Evolutionary conservation across 257 asterid genomes (phyloP), one percentile per base, ranked within the genome.

Genomic region (Euphrasia confusa): DNA sequence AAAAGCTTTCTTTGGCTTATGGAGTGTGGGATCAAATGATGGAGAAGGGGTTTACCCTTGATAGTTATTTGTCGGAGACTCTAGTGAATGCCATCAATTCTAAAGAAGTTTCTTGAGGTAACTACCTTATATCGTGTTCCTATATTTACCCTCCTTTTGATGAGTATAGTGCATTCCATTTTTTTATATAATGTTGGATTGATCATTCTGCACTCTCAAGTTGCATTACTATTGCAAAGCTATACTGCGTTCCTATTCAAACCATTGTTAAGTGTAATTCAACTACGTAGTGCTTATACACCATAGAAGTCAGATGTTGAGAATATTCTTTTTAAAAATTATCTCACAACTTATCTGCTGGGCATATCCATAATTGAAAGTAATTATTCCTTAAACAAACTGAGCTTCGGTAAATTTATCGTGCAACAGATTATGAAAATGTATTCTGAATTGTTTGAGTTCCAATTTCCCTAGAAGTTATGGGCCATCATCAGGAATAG

Each of bases 31-130:
- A 89, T 74, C 86, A 77, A 57, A 89, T 93, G 97, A 87, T 93
- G 97, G 95, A 79, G 76, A 85, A 78, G 75, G 99, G 99, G 30
- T 89, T 83, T 76, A 82, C 96, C 4, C 97, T 89, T 68, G 95
- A 93, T 56, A 76, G 80, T 67, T 83, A 85, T 82, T 73, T 87
- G 62, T 87, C 97, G 3, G 81, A 81, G 69, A 71, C 78, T 67
- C 90, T 93, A 61, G 78, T 84, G 27, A 75, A 73, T 52, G 84
- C 89, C 61, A 80, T 85, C 69, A 80, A 71, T 59, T 61, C 79
- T 10, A 80, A 72, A 65, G 82, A 68, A 48, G 70, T 72, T 2
- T 74, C 80, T 39, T 64, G 68, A 68, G 65, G 60, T 70, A 73
- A 44, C 67, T 61, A 71, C 33, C 44, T 77, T 52, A 53, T 74